phyloP scores from a whole-genome alignment of 2,329 filamentous ascomycete species.

The Eutypella sp. region DNA sequence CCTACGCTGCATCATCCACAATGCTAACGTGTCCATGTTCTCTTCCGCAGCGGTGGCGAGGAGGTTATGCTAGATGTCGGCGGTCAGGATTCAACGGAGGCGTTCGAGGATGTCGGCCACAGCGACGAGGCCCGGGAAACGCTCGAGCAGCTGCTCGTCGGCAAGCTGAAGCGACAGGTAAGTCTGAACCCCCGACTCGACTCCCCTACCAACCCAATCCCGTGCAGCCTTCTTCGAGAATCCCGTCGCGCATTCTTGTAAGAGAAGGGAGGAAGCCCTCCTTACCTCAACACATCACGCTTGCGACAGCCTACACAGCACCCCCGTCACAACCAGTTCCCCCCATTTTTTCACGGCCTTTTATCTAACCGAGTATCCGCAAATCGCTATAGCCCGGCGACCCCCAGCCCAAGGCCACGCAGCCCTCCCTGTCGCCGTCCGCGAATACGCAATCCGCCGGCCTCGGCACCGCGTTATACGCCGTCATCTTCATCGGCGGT shows the following conservation, averaged over 20 bases:
- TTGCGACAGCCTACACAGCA: conserved; percentile 1
- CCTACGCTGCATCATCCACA: no score
- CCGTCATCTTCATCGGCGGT: conserved; percentile 72
- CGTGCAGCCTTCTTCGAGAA: no score
- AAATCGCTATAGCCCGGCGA: conserved; percentile 65
- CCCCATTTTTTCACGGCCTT: not conserved
- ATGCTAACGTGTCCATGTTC: not conserved
- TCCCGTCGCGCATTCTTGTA: no score
- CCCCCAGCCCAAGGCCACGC: conserved; percentile 62
- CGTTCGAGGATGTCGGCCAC: conserved; percentile 99
- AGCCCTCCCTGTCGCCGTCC: conserved; percentile 43
- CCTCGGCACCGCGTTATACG: conserved; percentile 76
- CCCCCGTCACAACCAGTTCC: conserved; percentile 1
- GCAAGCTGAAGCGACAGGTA: conserved; percentile 76
- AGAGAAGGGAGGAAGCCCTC: no score
- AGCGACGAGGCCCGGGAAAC: conserved; percentile 97
- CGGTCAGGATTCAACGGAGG: conserved; percentile 94
- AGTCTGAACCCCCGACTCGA: conserved; percentile 25
- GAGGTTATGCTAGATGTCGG: conserved; percentile 95
- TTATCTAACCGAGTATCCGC: not conserved
- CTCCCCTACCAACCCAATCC: no score
- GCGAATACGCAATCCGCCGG: conserved; percentile 48
- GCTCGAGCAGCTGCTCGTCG: conserved; percentile 70
- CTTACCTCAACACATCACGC: no score
- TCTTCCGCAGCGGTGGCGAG: conserved; percentile 74